Conservation (phyloP, 2,329 filamentous ascomycete genomes). For the Colletotrichum chrysophilum region DNA sequence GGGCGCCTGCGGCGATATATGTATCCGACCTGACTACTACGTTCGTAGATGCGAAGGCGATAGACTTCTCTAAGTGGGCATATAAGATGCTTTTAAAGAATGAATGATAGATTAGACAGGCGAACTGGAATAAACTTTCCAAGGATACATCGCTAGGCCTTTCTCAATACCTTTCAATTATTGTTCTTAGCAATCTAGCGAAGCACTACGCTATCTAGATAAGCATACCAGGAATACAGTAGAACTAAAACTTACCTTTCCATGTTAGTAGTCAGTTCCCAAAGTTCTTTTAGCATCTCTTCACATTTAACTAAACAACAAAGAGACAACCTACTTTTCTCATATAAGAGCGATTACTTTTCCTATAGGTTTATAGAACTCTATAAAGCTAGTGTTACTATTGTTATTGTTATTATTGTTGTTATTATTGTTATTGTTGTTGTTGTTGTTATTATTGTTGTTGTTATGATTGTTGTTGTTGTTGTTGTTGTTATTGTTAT, state of each 20-base stretch:
- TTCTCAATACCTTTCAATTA: no score
- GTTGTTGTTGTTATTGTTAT: no score
- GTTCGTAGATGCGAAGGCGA: neutral
- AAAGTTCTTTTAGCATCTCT: neutral
- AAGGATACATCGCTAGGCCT: no score
- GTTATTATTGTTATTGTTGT: no score
- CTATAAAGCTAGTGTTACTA: fast-evolving
- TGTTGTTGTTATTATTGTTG: no score
- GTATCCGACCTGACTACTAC: neutral
- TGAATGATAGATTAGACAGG: neutral
- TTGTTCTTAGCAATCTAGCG: neutral
- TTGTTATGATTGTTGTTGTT: no score
- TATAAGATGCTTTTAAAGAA: neutral
- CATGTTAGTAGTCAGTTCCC: no score
- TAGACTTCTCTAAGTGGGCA: neutral
- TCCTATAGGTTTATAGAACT: fast-evolving
- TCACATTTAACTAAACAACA: neutral
- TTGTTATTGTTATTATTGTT: no score
- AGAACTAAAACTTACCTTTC: no score
- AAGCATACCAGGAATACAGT: no score
- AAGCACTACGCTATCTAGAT: no score
- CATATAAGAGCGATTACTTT: neutral
- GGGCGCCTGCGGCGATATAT: neutral
- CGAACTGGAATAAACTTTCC: no score
- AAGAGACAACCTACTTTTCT: neutral